Conservation (phyloP, 176 grass and related monocot species). For the Thalia dealbata region DNA sequence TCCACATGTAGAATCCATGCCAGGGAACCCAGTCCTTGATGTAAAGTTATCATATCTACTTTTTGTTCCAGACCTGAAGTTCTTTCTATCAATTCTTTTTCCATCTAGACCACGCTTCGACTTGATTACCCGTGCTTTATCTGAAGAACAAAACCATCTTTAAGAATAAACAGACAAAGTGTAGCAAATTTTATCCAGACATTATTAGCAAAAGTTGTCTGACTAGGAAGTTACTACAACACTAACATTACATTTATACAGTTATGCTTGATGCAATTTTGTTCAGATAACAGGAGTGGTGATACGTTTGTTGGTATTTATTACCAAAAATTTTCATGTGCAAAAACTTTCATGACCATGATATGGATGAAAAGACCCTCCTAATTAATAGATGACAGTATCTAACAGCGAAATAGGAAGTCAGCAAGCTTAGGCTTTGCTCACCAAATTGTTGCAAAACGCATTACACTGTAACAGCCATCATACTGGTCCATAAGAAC, state of each 20-base stretch:
- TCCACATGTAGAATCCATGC: slow-evolving; percentile 60
- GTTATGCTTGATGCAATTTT: too few species aligned
- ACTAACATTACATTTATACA: background rate
- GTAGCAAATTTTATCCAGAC: background rate
- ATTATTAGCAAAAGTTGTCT: background rate
- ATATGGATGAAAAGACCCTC: too few species aligned
- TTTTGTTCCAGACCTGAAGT: slow-evolving; percentile 58
- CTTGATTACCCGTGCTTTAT: slow-evolving; percentile 54
- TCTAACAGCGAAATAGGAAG: background rate
- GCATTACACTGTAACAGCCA: too few species aligned
- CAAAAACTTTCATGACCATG: too few species aligned
- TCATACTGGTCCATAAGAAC: background rate
- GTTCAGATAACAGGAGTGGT: background rate
- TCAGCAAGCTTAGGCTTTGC: background rate
- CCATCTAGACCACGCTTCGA: slow-evolving; percentile 64
- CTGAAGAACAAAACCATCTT: slow-evolving; percentile 1
- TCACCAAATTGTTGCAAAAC: background rate
- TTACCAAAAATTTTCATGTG: background rate
- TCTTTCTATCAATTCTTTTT: slow-evolving; percentile 85
- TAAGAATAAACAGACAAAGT: background rate
- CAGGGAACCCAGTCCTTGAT: slow-evolving; percentile 59
- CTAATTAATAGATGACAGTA: too few species aligned
- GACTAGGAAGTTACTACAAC: background rate
- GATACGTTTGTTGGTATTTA: background rate
- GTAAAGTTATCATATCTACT: slow-evolving; percentile 69